These are phyloP conservation scores for Monosporozyma yasuniensis DNA, from an alignment of 805 yeast genomes.

Conservation along the genomic window DNA sequence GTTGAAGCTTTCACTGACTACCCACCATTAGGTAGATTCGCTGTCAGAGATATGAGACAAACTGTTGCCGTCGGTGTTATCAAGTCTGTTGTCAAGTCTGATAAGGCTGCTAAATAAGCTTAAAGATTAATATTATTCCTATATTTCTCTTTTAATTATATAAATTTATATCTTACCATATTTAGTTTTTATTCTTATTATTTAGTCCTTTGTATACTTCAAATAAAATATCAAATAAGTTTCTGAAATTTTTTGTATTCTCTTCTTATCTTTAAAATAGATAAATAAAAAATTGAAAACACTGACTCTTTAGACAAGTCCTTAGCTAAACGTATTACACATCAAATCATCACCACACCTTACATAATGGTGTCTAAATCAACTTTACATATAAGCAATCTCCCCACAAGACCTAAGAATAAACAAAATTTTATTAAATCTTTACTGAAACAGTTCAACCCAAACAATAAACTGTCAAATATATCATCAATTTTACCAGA, in stretches of 20 bases:
- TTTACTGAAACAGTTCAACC: conserved; percentile 13
- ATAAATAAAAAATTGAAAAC: too few relatives aligned
- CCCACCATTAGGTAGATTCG: conserved; percentile 96
- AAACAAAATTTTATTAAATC: conserved; percentile 11
- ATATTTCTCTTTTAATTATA: conserved; percentile 3
- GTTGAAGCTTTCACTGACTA: conserved; percentile 90
- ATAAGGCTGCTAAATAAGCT: conserved; percentile 36
- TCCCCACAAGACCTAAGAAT: conserved; percentile 20
- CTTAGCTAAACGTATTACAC: too few relatives aligned
- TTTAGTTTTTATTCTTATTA: conserved; percentile 13
- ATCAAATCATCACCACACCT: too few relatives aligned
- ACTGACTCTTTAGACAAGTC: too few relatives aligned
- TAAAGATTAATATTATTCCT: neutral
- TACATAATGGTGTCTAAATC: neutral
- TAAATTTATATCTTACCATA: conserved; percentile 6
- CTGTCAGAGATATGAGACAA: conserved; percentile 99
- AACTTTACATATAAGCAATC: conserved; percentile 15
- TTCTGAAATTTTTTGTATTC: neutral
- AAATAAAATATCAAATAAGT: conserved; percentile 1
- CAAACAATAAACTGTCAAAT: conserved; percentile 9
- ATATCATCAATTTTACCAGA: conserved; percentile 5
- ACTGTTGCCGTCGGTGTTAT: conserved; percentile 99
- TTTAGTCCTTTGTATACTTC: conserved; percentile 7
- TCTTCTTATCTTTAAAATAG: too few relatives aligned
- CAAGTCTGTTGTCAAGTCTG: conserved; percentile 86